These are phyloP conservation scores for Euphorbia schlechtendalii DNA, from an alignment of 441 rosid genomes.

Conservation along the genomic window DNA sequence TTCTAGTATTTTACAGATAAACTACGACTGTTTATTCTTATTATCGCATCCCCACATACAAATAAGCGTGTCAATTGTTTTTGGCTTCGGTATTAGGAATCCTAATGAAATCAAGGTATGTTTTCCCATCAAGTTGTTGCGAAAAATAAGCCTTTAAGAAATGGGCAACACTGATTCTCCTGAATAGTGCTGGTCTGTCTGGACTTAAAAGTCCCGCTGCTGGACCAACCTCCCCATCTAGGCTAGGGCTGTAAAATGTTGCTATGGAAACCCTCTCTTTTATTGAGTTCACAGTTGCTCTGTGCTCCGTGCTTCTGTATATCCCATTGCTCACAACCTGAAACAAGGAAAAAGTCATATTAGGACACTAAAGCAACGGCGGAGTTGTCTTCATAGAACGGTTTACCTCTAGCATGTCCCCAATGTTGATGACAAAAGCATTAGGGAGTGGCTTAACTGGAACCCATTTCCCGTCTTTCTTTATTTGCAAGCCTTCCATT, in stretches of 20 bases:
- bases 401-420: constrained; percentile 42
- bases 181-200: constrained; percentile 21
- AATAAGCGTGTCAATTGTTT: not conserved
- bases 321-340: constrained; percentile 30
- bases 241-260: constrained; percentile 23
- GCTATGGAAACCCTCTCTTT: constrained; percentile 29
- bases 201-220: constrained; percentile 24
- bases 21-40: too few species aligned
- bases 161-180: constrained; percentile 12
- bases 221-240: constrained; percentile 28
- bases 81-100: constrained; percentile 8
- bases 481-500: too few species aligned
- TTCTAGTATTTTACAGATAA: too few species aligned
- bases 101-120: constrained; percentile 25
- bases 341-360: too few species aligned
- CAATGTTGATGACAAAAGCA: constrained; percentile 40
- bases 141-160: constrained; percentile 16
- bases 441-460: too few species aligned
- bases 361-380: too few species aligned
- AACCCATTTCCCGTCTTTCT: too few species aligned
- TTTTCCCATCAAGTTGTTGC: constrained; percentile 21
- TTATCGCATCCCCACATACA: too few species aligned
- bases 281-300: too few species aligned
- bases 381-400: too few species aligned
- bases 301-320: constrained; percentile 29